phyloP scores from a whole-genome alignment of 495 filamentous ascomycete genomes.

The Venustampulla echinocandica region DNA sequence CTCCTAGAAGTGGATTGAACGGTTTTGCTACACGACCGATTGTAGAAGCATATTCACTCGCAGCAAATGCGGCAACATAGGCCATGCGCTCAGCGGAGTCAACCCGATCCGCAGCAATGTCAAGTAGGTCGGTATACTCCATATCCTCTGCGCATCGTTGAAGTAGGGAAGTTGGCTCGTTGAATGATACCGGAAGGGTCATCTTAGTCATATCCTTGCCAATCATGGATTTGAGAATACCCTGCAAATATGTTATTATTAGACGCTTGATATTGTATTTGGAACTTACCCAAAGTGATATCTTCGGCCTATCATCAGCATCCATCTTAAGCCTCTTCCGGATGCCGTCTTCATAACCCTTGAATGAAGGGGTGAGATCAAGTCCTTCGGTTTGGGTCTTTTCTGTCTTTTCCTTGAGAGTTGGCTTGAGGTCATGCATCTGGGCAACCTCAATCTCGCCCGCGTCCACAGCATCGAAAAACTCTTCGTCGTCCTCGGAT shows the following conservation, averaged over 20 bases:
- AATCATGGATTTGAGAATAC: conserved; percentile 98
- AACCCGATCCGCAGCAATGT: conserved; percentile 74
- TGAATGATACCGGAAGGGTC: conserved; percentile 97
- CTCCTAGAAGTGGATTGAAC: conserved; percentile 91
- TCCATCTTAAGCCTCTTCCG: conserved; percentile 78
- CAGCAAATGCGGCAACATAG: conserved; percentile 94
- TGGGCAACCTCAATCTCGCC: conserved; percentile 74
- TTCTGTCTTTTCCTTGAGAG: conserved; percentile 31
- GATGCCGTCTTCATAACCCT: conserved; percentile 82
- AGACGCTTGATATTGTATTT: not conserved
- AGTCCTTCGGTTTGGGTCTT: conserved; percentile 38
- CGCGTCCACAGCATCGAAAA: conserved; percentile 93
- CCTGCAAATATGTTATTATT: conserved; percentile 40
- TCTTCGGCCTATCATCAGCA: conserved; percentile 84
- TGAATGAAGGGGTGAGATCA: conserved; percentile 69
- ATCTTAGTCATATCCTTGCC: conserved; percentile 99
- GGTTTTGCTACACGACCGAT: conserved; percentile 95
- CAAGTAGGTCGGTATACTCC: conserved; percentile 91
- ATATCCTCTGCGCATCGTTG: conserved; percentile 95
- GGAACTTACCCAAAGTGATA: conserved; percentile 80
- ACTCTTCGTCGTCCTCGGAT: conserved; percentile 81
- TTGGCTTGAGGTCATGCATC: conserved; percentile 37
- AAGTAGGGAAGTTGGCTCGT: conserved; percentile 94
- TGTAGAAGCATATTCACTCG: conserved; percentile 92
- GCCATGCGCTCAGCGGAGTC: conserved; percentile 89